Evolutionary conservation across 495 filamentous ascomycete species (phyloP), one percentile per base, ranked within the genome.

Genomic region (Aspergillus coremiiformis): DNA sequence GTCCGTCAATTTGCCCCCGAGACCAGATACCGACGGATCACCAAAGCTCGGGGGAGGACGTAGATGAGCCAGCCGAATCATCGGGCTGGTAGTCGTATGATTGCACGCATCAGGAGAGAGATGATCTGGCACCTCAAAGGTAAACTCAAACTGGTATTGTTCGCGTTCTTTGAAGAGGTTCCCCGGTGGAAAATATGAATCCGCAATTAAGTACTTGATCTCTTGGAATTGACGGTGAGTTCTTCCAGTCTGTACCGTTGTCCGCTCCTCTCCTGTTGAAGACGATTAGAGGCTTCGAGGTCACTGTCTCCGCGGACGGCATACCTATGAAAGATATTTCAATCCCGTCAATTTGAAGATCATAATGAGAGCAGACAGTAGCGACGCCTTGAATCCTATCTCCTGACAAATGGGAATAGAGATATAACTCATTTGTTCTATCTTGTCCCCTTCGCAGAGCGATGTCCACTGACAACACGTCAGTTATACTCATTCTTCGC

Each of bases 11-110:
- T 47, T 58, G 21, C 70, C 68, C 19, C 57, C 55, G 24, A 74
- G 72, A 0, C 58, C 52, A 17, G 58, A 47, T 14, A 61, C 35
- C 7, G 66, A 62, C n/a, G 58, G 52, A 47, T 81, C 77, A 21
- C 86, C 86, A 47, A 88, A 62, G 37, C 74, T 84, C 2, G 87
- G 86, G 1, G 86, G 87, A 0, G 89, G 74, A 22, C 79, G 77
- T 15, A 87, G 61, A 65, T 92, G 87, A 8, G 78, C 77, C 39
- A 83, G 76, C 48, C 75, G 77, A 20, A 89, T 69, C 24, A 78
- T 69, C 4, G 53, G 41, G 39, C 52, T 35, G 17, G 65, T 45
- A 7, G 63, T 59, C 5, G 48, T 20, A 54, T 81, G 77, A 52
- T 63, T 71, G 63, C 79, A 82, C 14, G 74, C 69, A 37, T 70